Evolutionary conservation across 306 rosid genomes (phyloP), one percentile per base, ranked within the genome.

Genomic region (Prunus mongolica): DNA sequence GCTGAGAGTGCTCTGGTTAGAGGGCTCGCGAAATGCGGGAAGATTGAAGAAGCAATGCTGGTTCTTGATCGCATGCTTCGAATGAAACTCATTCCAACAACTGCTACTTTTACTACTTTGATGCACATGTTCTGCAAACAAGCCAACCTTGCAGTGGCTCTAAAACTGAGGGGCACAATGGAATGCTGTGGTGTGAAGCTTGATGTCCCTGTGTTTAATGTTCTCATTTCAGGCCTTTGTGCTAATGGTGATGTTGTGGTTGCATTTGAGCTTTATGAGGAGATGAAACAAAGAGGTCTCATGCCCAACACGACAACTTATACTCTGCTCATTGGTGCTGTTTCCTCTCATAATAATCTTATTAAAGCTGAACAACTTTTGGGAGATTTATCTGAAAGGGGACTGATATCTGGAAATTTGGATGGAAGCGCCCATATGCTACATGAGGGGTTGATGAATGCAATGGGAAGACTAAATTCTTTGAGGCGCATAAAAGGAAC

Each of bases 71-170:
- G 50, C 78, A 82, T 91, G 92, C 87, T 86, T 74, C 81, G 68
- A 74, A 79, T 18, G 81, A 69, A 45, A 79, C 75, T 84, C 64
- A 69, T 82, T 77, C 97, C 97, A 80, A 91, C 94, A 45, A 76
- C 76, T 73, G 89, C 92, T 50, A 89, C 97, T 67, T 91, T 91
- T 81, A 91, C 97, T 60, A 87, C 97, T 74, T 76, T 91, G 85
- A 91, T 91, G 91, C 92, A 89, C 24, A 51, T 51, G 67, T 81
- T 71, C 65, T 91, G 85, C 87, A 83, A 83, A 77, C 84, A 80
- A 84, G 89, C 86, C 41, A 84, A 89, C 70, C 73, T 89, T 74
- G 81, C 69, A 20, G 87, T 84, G 83, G 92, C 91, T 73, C 67
- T 81, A 68, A 82, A 84, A 71, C 70, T 89, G 88, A 91, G 49